These are phyloP conservation scores for Rhizomucor pusillus DNA, from an alignment of 371 early-diverging fungal species.

Conservation along the genomic window DNA sequence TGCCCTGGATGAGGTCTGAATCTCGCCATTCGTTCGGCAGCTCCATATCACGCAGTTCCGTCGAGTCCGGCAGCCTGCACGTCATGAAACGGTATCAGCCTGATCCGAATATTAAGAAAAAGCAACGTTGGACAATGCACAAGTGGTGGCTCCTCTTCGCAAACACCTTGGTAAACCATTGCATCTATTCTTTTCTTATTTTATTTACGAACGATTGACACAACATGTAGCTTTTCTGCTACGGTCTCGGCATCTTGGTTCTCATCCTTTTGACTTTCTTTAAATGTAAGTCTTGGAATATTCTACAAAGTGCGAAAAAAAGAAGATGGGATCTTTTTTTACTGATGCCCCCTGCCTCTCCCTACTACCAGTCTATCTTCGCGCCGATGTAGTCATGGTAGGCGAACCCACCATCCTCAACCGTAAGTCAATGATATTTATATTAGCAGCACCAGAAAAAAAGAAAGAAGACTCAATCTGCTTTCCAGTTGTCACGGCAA, in stretches of 20 bases:
- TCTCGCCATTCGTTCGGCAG: conserved; percentile 32
- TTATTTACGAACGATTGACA: too few relatives aligned
- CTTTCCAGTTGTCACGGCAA: conserved; percentile 43
- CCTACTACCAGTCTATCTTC: conserved; percentile 31
- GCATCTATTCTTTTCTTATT: background rate
- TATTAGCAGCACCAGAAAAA: too few relatives aligned
- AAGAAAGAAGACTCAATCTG: too few relatives aligned
- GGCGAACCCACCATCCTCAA: conserved; percentile 43
- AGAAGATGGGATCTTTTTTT: background rate
- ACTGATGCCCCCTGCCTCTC: background rate
- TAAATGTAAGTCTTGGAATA: conserved; percentile 31
- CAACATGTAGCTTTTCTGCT: conserved; percentile 40
- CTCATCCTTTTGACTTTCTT: conserved; percentile 40
- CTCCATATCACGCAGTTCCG: conserved; percentile 9
- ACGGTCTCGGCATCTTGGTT: conserved; percentile 39
- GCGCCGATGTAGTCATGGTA: conserved; percentile 46
- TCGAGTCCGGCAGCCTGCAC: conserved; percentile 34
- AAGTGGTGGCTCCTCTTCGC: conserved; percentile 51
- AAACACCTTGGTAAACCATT: conserved; percentile 58
- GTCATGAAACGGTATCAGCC: conserved; percentile 34
- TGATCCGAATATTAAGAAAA: conserved; percentile 28
- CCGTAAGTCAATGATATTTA: too few relatives aligned
- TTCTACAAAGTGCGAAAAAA: background rate
- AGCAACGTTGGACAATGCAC: conserved; percentile 51
- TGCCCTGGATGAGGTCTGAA: conserved; percentile 49